Evolutionary conservation across 164 flowering plant genomes (phyloP).

Genomic region (Macadamia tetraphylla): DNA sequence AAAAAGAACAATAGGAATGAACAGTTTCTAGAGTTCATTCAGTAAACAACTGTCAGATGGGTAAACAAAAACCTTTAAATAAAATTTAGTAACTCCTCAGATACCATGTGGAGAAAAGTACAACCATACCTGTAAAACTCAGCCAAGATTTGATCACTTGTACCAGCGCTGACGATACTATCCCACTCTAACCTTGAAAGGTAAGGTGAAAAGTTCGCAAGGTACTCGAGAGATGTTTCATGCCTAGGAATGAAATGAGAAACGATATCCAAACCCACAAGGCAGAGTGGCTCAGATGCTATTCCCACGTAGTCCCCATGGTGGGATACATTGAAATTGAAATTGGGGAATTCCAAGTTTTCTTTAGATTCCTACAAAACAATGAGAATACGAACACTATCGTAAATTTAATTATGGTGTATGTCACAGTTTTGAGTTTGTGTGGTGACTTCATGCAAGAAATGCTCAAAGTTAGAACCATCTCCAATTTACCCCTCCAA

Average conservation of each 20-base stretch:
- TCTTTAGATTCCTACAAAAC: slow-evolving; percentile 32
- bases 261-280: slow-evolving; percentile 80
- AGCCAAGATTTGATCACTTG: slow-evolving; percentile 33
- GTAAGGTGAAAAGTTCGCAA: slow-evolving; percentile 52
- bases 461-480: no score
- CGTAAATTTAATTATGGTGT: neutral
- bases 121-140: slow-evolving; percentile 60
- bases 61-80: neutral
- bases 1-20: neutral
- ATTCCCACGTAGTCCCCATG: slow-evolving; percentile 86
- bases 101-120: neutral
- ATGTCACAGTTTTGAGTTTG: no score
- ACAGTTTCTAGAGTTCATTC: neutral
- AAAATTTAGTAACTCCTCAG: neutral
- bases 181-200: slow-evolving; percentile 68
- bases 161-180: slow-evolving; percentile 39
- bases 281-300: slow-evolving; percentile 77
- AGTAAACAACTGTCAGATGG: neutral
- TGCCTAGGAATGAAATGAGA: slow-evolving; percentile 37
- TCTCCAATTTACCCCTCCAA: no score
- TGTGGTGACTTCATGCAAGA: no score
- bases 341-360: slow-evolving; percentile 51
- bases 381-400: neutral
- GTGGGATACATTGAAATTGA: slow-evolving; percentile 80
- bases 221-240: slow-evolving; percentile 42